Evolutionary conservation across 2,329 filamentous ascomycete species (phyloP), one percentile per base, ranked within the genome.

Genomic region (Ilyonectria destructans): DNA sequence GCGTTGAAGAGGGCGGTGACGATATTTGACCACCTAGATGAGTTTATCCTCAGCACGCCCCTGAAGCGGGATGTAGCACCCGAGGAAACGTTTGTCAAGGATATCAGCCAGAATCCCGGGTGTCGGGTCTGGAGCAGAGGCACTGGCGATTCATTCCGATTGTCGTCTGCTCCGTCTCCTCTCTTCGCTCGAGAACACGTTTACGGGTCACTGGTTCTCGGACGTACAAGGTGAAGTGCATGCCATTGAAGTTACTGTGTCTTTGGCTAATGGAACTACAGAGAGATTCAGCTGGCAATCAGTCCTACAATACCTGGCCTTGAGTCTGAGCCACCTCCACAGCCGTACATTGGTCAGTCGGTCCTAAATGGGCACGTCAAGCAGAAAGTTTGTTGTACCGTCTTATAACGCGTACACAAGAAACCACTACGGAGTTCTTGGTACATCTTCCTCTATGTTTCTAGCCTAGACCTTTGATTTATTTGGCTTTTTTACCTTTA

Each of bases 61-160:
- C 5, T 65, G 29, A 10, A 23, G 10, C 21, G 31, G 10, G 45
- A 65, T 1, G 43, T 65, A n/a, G 62, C 37, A 13, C 46, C 56
- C 1, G 62, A 65, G 17, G 62, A 59, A 6, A 35, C 55, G 7
- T 29, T 45, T 21, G 35, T 59, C 4, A 29, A 65, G 26, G 55
- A 37, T 1, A 7, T 54, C n/a, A 46, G 26, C 9, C 40, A 35
- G 2, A 19, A 45, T 1, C 46, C 37, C 7, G 13, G 21, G 10
- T 46, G 58, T 13, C 35, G 21, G 17, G 31, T 64, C 9, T 64
- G 46, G 61, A 64, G 51, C 21, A 46, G 55, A 59, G 61, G 61
- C 1, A 52, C 61, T 17, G 61, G 46, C 4, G 61, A 64, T n/a
- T 19, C n/a, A 46, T 46, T 21, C n/a, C 43, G 43, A 46, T 46